Base-by-base conservation (phyloP, 306 rosid genomes). In the Erythrophleum fordii region DNA sequence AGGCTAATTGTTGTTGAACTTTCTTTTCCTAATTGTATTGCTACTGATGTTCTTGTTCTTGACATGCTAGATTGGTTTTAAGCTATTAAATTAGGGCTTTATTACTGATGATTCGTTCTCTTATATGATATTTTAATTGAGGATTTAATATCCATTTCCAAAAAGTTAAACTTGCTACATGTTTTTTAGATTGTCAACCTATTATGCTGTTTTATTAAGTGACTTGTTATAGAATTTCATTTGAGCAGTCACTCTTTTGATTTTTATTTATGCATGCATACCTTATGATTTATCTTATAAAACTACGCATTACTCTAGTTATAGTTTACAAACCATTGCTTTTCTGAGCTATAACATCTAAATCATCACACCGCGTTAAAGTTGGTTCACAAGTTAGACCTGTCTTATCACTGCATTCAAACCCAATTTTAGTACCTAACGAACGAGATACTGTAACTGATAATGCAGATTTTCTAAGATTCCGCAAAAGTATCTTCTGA, bases 191-290 rank as follows among this genome's bases (percentile, higher is more conserved):
- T 56, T 23, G 29, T 56, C 16, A 55, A 52, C 61, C 71, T 64
- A 14, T 26, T 28, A 53, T 29, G 2, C 70, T 61, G 46, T 16
- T 75, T 80, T 73, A 58, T 74, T 7, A 37, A 71, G 31, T 13
- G 26, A 26, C 61, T 72, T 59, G 45, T 45, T 35, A 55, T 45
- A 79, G 51, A 79, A 53, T 68, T 60, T 65, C 41, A 65, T n/a
- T 26, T 35, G 18, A 37, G 34, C 1, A 16, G 18, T 31, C 65
- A 39, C 52, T 44, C 46, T 62, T 88, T 42, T 60, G 41, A 61
- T 35, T 73, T 35, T 53, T 58, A 11, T 25, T 78, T 73, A 28
- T 61, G 68, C n/a, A 49, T 10, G 1, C 51, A 41, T 26, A 22
- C 78, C 46, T 64, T 20, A 18, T 76, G 39, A 18, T 8, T 53